Evolutionary conservation across 2,329 filamentous ascomycete genomes (phyloP), one percentile per base, ranked within the genome.

Genomic region (Colletotrichum melonis): DNA sequence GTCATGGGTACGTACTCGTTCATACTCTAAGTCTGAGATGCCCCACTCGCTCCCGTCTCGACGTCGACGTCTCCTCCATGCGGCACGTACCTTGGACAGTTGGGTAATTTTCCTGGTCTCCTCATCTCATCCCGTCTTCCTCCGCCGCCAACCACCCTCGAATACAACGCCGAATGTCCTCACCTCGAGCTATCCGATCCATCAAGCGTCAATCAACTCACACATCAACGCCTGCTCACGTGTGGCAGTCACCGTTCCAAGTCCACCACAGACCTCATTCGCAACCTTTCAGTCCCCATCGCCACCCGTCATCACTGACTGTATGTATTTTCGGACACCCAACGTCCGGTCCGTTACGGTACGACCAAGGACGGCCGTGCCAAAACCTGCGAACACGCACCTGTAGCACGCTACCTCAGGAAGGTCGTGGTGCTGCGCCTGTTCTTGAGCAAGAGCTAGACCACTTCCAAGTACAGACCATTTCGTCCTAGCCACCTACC

Each of bases 401-500:
- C 28, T 68, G 46, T 63, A 28, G 38, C 65, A 30, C 57, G 57
- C 65, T 52, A 24, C 35, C 58, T 30, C 24, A 14, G 24, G 58
- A 22, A 28, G 35, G 14, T 46, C 54, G 54, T 26, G 54, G n/a
- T 28, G 22, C 22, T 28, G 24, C n/a, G 22, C 11, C 54, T 56
- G 19, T 56, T 24, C 24, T 49, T n/a, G 22, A 38, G 16, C 60
- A 11, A 12, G 11, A n/a, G 6, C 16, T 24, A 46, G 46, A 63
- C 28, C 60, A 28, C 16, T 12, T 42, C n/a, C 22, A 32, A 42
- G 38, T n/a, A 32, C 28, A 19, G 19, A 26, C 22, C 12, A 16
- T 26, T 56, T 54, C 26, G 19, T 59, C 67, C 58, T 54, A 32
- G 62, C 67, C 67, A 70, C 63, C 58, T 42, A 60, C 67, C 62